A percentile compares a stretch with the other conserved stretches of the same genome.
Evolutionary conservation across 768 basidiomycete species (phyloP).

Genomic region (Leccinum uliginosum): DNA sequence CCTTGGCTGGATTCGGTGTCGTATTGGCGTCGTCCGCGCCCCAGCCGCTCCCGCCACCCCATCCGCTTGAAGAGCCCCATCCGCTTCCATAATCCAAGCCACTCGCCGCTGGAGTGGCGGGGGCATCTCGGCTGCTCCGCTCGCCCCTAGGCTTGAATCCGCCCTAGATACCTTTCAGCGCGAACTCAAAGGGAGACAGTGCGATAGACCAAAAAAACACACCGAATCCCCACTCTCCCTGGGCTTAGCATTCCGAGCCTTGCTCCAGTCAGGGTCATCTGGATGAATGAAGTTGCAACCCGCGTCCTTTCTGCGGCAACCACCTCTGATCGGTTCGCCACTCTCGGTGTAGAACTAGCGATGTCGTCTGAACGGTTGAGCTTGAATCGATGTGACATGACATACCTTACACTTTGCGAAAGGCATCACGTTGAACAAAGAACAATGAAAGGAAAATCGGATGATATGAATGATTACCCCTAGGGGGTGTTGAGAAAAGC

Average conservation of each 20-base stretch:
- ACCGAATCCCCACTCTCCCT: constrained; percentile 18
- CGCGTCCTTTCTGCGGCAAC: constrained; percentile 20
- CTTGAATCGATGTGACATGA: constrained; percentile 3
- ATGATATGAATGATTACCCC: not conserved
- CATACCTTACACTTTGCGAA: constrained; percentile 23
- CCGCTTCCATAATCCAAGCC: not conserved
- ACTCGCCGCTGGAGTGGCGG: not conserved
- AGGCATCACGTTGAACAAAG: constrained; percentile 17
- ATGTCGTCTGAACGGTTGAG: not conserved
- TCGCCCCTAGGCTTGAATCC: constrained; percentile 7
- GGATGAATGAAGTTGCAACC: constrained; percentile 32
- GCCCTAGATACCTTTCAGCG: constrained; percentile 2
- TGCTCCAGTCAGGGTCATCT: constrained; percentile 20
- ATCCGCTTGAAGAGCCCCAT: constrained; percentile 10
- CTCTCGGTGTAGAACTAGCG: constrained; percentile 28
- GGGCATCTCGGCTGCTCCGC: not conserved
- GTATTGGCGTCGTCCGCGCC: constrained; percentile 1
- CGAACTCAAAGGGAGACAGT: not conserved
- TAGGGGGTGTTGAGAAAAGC: not conserved
- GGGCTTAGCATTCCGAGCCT: constrained; percentile 12
- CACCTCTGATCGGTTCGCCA: constrained; percentile 24
- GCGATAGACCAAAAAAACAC: not conserved
- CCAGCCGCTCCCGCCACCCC: constrained; percentile 11
- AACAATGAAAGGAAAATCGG: not conserved
- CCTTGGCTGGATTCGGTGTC: constrained; percentile 1